Conservation (phyloP, 371 early-diverging fungal species). For the Mortierella sp. region DNA sequence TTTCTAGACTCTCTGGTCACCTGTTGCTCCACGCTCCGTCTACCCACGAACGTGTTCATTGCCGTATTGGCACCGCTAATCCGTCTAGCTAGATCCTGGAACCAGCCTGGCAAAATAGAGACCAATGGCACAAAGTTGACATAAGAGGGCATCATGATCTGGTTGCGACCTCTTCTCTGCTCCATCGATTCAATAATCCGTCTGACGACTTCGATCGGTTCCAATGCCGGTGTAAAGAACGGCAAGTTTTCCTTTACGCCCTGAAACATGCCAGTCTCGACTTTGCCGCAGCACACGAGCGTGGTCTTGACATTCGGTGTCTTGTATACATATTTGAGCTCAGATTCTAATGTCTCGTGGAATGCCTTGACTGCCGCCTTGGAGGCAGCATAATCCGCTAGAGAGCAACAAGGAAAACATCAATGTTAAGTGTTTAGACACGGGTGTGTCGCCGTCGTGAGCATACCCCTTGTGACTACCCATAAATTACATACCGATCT, state of each 20-base stretch:
- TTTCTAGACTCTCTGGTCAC: no score
- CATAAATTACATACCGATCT: constrained; percentile 33
- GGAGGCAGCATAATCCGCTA: constrained; percentile 70
- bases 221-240: constrained; percentile 59
- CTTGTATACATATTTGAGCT: constrained; percentile 57
- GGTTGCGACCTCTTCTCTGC: constrained; percentile 47
- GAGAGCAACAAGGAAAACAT: neutral
- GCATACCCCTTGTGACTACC: no score
- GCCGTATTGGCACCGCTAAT: constrained; percentile 38
- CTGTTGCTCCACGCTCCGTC: neutral
- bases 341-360: constrained; percentile 66
- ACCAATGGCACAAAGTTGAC: constrained; percentile 56
- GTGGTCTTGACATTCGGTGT: constrained; percentile 51
- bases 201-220: constrained; percentile 57
- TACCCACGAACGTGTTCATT: constrained; percentile 42
- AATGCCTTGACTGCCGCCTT: constrained; percentile 66
- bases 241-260: constrained; percentile 57
- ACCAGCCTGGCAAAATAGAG: constrained; percentile 55
- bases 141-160: constrained; percentile 59
- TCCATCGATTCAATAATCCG: constrained; percentile 58
- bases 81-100: constrained; percentile 40
- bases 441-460: no score
- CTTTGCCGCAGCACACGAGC: constrained; percentile 60
- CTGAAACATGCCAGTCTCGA: constrained; percentile 68
- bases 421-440: no score